Evolutionary conservation across 139 green algal species (phyloP), one percentile per base, ranked within the genome.

Genomic region (Chlamydomonas sp.): DNA sequence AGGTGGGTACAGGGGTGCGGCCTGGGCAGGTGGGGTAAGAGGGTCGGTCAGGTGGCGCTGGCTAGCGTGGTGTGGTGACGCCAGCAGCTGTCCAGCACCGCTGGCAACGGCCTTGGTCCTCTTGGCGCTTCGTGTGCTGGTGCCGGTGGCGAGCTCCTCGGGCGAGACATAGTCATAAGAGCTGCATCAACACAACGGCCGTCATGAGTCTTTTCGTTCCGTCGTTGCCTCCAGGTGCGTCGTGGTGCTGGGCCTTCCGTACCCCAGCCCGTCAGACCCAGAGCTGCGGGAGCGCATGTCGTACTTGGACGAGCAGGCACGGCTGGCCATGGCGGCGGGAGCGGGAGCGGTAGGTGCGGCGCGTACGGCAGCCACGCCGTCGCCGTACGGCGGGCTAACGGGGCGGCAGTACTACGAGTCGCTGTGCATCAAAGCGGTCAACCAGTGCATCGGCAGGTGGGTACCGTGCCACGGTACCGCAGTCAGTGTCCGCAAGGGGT

Each of bases 191-290:
- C 31, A 49, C 31, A 49, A 49, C 31, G 31, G 31, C 31, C 31
- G 31, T 49, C 31, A 49, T 49, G 31, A 49, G 31, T 49, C 73
- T 78, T 81, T 68, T 49, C 77, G 10, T 60, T 75, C 69, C 12
- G 15, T 15, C 69, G 12, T 5, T 5, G 10, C 69, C 18, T 80
- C 72, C 91, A 97, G 95, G 88, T 98, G 96, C 86, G 97, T 99
- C 31, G 93, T 99, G 12, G 92, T 99, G 85, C 76, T 99, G 20
- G 98, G 98, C 71, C 87, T 99, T 92, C 98, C 98, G 3, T 99
- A 98, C 92, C 95, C 98, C 67, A 99, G 98, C 92, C 94, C 95
- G 2, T 92, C 89, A 1, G 97, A 99, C 89, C 95, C 95, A 0
- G 98, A 99, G 92, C 95, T 99, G 5, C 77, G 90, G 17, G 97